phyloP scores from a whole-genome alignment of 768 basidiomycete species.

The Dictyophora rubrovolvata region DNA sequence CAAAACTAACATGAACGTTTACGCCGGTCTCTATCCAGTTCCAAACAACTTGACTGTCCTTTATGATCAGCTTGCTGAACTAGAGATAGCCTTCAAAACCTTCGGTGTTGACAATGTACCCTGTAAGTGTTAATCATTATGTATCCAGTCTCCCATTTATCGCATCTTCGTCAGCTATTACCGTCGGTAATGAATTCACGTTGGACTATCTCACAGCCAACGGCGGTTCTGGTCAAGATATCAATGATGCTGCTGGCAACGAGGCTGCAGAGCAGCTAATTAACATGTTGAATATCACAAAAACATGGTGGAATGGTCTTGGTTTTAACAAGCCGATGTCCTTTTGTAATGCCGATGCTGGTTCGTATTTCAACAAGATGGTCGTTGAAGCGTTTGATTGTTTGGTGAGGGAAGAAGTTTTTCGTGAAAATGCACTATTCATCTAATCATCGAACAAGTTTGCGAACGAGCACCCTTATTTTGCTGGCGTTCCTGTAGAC shows the following conservation, averaged over 20 bases:
- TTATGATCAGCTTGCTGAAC: slow-evolving; percentile 54
- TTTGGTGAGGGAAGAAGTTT: slow-evolving; percentile 36
- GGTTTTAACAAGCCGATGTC: slow-evolving; percentile 50
- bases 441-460: slow-evolving; percentile 32
- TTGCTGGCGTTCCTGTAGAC: slow-evolving; percentile 64
- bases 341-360: slow-evolving; percentile 80
- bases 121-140: slow-evolving; percentile 45
- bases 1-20: slow-evolving; percentile 78
- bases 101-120: slow-evolving; percentile 69
- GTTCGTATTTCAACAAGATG: slow-evolving; percentile 67
- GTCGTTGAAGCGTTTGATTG: slow-evolving; percentile 59
- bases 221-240: slow-evolving; percentile 30
- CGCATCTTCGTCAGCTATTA: neutral
- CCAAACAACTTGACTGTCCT: slow-evolving; percentile 57
- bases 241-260: slow-evolving; percentile 53
- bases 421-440: neutral
- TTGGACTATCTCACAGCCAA: slow-evolving; percentile 55
- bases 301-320: slow-evolving; percentile 36
- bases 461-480: slow-evolving; percentile 93
- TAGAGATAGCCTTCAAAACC: slow-evolving; percentile 57
- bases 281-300: slow-evolving; percentile 39
- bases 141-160: neutral
- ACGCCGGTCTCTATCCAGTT: slow-evolving; percentile 58
- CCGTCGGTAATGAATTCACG: slow-evolving; percentile 86
- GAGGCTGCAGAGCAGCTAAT: slow-evolving; percentile 53